Conservation (phyloP, 2,329 filamentous ascomycete species). For the Didymella keratinophila region DNA sequence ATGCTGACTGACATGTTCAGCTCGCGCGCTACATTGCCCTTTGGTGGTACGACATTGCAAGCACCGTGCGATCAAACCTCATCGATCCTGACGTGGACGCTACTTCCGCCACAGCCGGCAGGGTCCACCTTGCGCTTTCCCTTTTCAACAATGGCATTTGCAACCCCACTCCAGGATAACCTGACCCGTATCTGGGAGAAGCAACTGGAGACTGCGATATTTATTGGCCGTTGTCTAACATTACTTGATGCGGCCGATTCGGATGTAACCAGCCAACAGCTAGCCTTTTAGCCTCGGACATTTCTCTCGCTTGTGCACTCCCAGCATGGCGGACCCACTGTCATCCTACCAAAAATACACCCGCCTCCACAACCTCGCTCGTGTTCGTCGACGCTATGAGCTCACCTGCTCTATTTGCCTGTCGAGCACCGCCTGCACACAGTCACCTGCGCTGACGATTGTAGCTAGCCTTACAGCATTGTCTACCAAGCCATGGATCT, state of each 20-base stretch:
- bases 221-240: conserved; percentile 42
- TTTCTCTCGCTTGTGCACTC: conserved; percentile 36
- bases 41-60: conserved; percentile 7
- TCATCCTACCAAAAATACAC: conserved; percentile 45
- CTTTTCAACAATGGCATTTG: conserved; percentile 10
- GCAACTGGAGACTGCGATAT: conserved; percentile 23
- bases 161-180: conserved; percentile 7
- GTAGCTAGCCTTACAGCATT: conserved; percentile 28
- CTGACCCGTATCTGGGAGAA: conserved; percentile 19
- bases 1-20: background rate
- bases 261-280: conserved; percentile 38
- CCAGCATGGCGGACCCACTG: conserved; percentile 32
- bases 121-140: conserved; percentile 10
- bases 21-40: conserved; percentile 7
- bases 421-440: conserved; percentile 24
- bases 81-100: conserved; percentile 14
- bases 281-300: conserved; percentile 36
- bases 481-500: conserved; percentile 31
- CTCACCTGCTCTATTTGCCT: conserved; percentile 36
- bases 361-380: conserved; percentile 37
- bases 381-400: conserved; percentile 42
- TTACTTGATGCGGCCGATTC: conserved; percentile 33
- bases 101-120: conserved; percentile 23
- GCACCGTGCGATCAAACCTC: conserved; percentile 9
- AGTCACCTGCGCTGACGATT: conserved; percentile 41